Base-by-base conservation (phyloP, 305 asterid genomes). In the Rubia occidens region DNA sequence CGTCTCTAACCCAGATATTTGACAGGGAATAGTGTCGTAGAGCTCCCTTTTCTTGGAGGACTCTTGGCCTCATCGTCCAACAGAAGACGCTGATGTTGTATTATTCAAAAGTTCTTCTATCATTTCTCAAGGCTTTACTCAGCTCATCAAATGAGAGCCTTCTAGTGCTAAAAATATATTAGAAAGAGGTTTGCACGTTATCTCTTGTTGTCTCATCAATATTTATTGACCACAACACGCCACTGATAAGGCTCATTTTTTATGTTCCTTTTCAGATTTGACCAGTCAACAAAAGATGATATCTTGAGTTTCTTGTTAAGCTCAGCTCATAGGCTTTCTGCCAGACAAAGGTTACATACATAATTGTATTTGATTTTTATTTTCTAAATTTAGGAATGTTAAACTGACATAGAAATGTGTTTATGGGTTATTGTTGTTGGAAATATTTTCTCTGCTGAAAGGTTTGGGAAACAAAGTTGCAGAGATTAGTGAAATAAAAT, bases 31-130 rank as follows among this genome's bases (percentile, higher is more conserved):
- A 73, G 62, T 66, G 87, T 74, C 59, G 75, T 44, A 64, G 32
- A 78, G 78, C 68, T 76, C 71, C 79, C 79, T 76, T 90, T 87
- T 78, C 26, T 87, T 60, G 96, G 99, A 67, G 95, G 88, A 65
- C 83, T 94, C 64, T 77, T 89, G 77, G 71, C 77, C 73, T 84
- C 78, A 73, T 91, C 72, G 81, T 78, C 78, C 90, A 84, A 84
- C 93, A 85, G 77, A 87, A 91, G 86, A 87, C 69, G 82, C 79
- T 89, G 82, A 83, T 91, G 72, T 51, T 94, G 68, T 89, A 0
- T 24, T 96, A 94, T 82, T 83, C 60, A 55, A 82, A 82, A 76
- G 78, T 83, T 69, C 91, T 91, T 62, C 72, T 80, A 67, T 82
- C 97, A 24, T 72, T 87, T 75, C 83, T 90, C 76, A 78, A 87